These are phyloP conservation scores for Capsicum rhomboideum DNA, from an alignment of 257 asterid genomes.

Conservation along the genomic window DNA sequence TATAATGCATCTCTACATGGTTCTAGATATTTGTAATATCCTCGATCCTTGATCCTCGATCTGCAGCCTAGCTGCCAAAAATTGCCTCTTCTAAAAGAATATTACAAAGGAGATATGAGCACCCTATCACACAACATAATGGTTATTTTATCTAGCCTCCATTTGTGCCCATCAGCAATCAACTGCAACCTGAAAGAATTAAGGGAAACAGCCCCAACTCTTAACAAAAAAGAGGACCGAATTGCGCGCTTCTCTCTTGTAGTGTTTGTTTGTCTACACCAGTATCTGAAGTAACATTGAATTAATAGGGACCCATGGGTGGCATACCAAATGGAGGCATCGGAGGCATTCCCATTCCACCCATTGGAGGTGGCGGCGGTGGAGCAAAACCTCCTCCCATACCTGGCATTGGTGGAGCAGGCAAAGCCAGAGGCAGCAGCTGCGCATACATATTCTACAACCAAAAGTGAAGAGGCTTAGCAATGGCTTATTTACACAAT, in stretches of 20 bases:
- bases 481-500: not conserved
- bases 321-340: slow-evolving; percentile 97
- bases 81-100: not conserved
- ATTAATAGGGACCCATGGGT: slow-evolving; percentile 84
- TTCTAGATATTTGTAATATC: not conserved
- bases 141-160: not conserved
- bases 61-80: slow-evolving; percentile 8
- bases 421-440: slow-evolving; percentile 95
- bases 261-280: not conserved
- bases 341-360: slow-evolving; percentile 92
- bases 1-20: not conserved
- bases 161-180: not conserved
- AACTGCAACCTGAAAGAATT: not conserved
- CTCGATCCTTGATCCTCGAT: not conserved
- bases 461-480: not conserved
- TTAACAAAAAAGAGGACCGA: not conserved
- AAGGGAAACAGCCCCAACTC: not conserved
- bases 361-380: slow-evolving; percentile 44
- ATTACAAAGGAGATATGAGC: slow-evolving; percentile 7
- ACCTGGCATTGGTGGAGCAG: slow-evolving; percentile 81
- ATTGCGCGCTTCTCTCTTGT: not conserved
- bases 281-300: not conserved
- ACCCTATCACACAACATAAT: slow-evolving; percentile 5
- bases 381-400: slow-evolving; percentile 70
- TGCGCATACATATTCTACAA: slow-evolving; percentile 97